Conservation (phyloP, 2,329 filamentous ascomycete genomes). For the Xylariales sp. region DNA sequence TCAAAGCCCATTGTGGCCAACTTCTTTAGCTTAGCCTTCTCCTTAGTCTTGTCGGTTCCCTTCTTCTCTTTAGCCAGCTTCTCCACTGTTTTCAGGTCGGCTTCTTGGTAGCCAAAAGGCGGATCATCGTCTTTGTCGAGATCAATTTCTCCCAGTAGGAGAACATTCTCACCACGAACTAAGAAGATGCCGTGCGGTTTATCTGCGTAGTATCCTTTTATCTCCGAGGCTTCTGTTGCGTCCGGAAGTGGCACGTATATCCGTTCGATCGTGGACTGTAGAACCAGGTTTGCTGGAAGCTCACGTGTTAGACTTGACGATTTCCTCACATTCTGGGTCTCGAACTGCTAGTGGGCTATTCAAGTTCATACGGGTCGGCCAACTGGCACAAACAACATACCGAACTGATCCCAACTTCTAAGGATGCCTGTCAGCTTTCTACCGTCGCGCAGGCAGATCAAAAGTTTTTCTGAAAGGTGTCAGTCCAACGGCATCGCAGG, state of each 20-base stretch:
- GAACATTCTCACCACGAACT: conserved; percentile 94
- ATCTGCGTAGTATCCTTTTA: conserved; percentile 69
- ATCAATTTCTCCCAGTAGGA: conserved; percentile 92
- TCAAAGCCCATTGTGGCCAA: conserved; percentile 80
- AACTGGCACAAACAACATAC: conserved; percentile 44
- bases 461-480: conserved; percentile 74
- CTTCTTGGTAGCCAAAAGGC: conserved; percentile 62
- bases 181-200: conserved; percentile 83
- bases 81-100: conserved; percentile 65
- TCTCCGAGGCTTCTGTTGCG: conserved; percentile 21
- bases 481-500: conserved; percentile 18
- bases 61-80: conserved; percentile 70
- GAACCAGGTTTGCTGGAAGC: conserved; percentile 77
- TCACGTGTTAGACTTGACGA: conserved; percentile 6
- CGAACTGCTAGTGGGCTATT: no score
- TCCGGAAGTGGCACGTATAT: conserved; percentile 55
- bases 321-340: neutral
- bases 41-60: conserved; percentile 61
- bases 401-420: conserved; percentile 96
- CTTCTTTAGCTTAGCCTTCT: conserved; percentile 69
- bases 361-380: neutral
- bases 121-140: conserved; percentile 92
- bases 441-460: conserved; percentile 87
- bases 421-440: conserved; percentile 90
- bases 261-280: conserved; percentile 88